Conservation (phyloP, 202 grass and related monocot genomes). For the Bolboschoenoplectus hybrid region DNA sequence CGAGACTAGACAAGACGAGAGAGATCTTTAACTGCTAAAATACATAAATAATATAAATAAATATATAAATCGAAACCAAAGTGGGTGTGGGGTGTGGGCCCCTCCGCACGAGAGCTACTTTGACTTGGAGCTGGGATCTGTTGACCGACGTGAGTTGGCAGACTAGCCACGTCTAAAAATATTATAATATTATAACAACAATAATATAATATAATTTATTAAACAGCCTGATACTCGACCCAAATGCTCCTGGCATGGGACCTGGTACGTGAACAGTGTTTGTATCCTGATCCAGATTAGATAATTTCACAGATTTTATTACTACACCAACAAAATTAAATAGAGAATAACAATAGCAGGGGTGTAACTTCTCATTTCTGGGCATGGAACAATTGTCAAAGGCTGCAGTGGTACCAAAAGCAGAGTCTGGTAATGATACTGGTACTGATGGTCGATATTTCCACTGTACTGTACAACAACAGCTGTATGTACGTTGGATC, state of each 20-base stretch:
- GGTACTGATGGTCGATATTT: background rate
- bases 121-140: slow-evolving; percentile 31
- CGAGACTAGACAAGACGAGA: background rate
- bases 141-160: slow-evolving; percentile 37
- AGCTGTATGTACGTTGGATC: background rate
- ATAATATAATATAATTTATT: background rate
- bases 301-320: background rate
- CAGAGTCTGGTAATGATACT: background rate
- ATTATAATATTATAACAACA: background rate
- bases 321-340: background rate
- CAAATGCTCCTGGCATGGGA: slow-evolving; percentile 1
- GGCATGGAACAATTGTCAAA: background rate
- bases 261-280: slow-evolving; percentile 8
- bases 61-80: background rate
- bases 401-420: background rate
- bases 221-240: background rate
- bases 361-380: background rate
- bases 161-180: too few relatives aligned
- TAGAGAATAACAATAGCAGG: background rate
- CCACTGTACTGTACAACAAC: background rate
- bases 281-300: background rate
- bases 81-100: slow-evolving; percentile 28
- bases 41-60: background rate
- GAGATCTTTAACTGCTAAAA: background rate
- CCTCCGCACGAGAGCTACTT: slow-evolving; percentile 26